phyloP scores from a whole-genome alignment of 1,139 yeast species.

The Diutina sp. region DNA sequence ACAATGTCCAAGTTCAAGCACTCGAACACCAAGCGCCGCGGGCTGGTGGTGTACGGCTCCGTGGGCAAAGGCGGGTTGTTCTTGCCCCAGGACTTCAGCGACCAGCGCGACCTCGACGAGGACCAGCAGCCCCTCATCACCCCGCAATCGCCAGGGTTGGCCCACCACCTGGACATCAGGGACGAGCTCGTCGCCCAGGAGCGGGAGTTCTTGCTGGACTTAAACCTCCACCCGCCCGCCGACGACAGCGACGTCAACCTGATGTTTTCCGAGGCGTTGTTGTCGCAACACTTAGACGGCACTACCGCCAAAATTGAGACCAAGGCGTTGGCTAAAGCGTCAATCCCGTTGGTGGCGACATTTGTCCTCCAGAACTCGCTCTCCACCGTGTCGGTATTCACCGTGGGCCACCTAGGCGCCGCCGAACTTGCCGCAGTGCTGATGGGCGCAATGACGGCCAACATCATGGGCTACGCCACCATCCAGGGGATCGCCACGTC shows the following conservation, averaged over 20 bases:
- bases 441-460: conserved; percentile 52
- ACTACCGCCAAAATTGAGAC: conserved; percentile 23
- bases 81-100: not conserved
- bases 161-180: not conserved
- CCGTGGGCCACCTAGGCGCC: conserved; percentile 48
- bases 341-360: conserved; percentile 40
- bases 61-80: not conserved
- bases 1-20: conserved; percentile 1
- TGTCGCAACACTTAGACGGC: conserved; percentile 15
- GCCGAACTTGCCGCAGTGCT: conserved; percentile 49
- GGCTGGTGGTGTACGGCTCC: not conserved
- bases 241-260: conserved; percentile 18
- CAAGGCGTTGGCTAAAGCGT: conserved; percentile 24
- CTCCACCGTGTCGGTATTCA: conserved; percentile 44
- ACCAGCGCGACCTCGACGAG: not conserved
- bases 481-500: conserved; percentile 49
- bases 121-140: not conserved
- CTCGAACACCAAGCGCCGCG: not conserved
- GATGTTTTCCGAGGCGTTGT: conserved; percentile 25
- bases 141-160: not conserved
- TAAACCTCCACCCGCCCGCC: conserved; percentile 1
- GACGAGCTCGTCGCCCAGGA: not conserved
- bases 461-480: conserved; percentile 45
- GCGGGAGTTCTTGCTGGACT: not conserved
- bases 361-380: conserved; percentile 43